These are phyloP conservation scores for Aspergillus nanangensis DNA, from an alignment of 495 filamentous ascomycete genomes.

Conservation along the genomic window DNA sequence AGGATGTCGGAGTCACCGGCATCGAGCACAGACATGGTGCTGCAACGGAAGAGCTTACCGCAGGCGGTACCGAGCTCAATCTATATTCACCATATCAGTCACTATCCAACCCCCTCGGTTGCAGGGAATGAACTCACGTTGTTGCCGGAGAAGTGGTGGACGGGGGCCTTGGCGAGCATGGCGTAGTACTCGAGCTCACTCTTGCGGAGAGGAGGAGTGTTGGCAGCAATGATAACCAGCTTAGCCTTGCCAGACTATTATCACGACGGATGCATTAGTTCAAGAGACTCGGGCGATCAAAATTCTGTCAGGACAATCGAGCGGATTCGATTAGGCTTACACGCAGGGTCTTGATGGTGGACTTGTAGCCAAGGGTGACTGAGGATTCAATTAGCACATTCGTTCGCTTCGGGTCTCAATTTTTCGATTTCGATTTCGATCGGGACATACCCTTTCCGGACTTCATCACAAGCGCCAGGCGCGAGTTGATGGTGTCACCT, in stretches of 20 bases:
- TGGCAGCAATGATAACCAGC: slow-evolving; percentile 78
- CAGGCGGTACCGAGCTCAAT: slow-evolving; percentile 94
- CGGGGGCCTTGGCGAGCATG: slow-evolving; percentile 88
- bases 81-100: slow-evolving; percentile 48
- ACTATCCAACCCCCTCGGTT: too few species aligned
- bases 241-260: slow-evolving; percentile 51
- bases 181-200: slow-evolving; percentile 89
- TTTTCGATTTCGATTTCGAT: too few species aligned
- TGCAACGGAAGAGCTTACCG: slow-evolving; percentile 80
- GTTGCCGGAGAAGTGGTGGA: slow-evolving; percentile 96
- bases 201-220: slow-evolving; percentile 95
- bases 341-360: slow-evolving; percentile 92
- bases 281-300: background rate
- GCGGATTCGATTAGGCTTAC: slow-evolving; percentile 5
- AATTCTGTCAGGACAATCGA: background rate
- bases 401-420: background rate
- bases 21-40: slow-evolving; percentile 91
- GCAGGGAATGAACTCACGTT: too few species aligned
- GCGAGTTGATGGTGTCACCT: slow-evolving; percentile 84
- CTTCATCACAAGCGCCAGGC: slow-evolving; percentile 93
- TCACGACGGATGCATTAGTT: background rate
- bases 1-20: slow-evolving; percentile 98
- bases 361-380: slow-evolving; percentile 91
- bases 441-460: slow-evolving; percentile 69
- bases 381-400: slow-evolving; percentile 5